These are phyloP conservation scores for Rhipidocladum racemiflorum DNA, from an alignment of 176 grass and related monocot genomes.

Conservation along the genomic window DNA sequence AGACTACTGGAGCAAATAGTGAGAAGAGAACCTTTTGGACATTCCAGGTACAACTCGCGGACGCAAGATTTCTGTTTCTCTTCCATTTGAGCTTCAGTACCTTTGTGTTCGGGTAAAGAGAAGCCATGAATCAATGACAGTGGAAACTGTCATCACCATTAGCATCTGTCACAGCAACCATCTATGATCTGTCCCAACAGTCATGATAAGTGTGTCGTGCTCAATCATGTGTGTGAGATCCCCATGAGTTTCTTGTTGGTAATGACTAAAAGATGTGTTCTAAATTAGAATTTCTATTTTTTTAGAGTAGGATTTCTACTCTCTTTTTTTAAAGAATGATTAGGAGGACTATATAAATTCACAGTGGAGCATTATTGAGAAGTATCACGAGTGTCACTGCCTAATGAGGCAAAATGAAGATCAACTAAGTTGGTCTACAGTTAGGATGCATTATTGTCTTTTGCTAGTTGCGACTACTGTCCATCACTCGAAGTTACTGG, in stretches of 20 bases:
- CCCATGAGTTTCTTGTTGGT: too few relatives aligned
- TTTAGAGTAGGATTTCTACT: too few relatives aligned
- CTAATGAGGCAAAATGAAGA: not conserved
- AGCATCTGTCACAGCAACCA: not conserved
- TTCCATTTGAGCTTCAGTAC: not conserved
- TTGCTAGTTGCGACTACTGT: not conserved
- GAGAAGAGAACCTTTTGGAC: not conserved
- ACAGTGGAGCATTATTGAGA: not conserved
- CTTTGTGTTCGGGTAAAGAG: not conserved
- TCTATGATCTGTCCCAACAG: not conserved
- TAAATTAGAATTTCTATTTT: too few relatives aligned
- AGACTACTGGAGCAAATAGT: conserved; percentile 13
- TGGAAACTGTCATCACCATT: not conserved
- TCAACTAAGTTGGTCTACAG: not conserved
- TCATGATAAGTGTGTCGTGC: not conserved
- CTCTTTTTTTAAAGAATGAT: too few relatives aligned
- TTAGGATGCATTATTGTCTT: not conserved
- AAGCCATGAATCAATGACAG: not conserved
- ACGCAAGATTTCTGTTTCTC: not conserved
- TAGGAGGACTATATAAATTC: too few relatives aligned
- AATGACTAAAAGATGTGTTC: too few relatives aligned
- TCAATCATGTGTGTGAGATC: too few relatives aligned
- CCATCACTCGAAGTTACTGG: not conserved
- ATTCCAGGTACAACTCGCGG: not conserved
- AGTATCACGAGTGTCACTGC: not conserved